Evolutionary conservation across 306 rosid species (phyloP).

Genomic region (Cyamopsis tetragonoloba): DNA sequence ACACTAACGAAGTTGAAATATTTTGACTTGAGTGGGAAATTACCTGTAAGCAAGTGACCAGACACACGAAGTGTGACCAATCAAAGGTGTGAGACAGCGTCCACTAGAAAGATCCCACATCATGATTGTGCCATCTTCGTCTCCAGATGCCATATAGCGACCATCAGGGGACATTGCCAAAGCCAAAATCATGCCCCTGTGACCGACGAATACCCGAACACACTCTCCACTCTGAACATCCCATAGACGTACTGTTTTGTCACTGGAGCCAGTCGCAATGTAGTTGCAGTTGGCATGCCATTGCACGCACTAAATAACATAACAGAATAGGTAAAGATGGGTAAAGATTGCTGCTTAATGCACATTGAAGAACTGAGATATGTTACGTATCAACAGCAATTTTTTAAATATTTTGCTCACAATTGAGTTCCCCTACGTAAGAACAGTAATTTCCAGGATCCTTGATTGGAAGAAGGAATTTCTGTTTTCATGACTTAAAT

Average conservation of each 20-base stretch:
- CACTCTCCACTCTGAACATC: constrained; percentile 97
- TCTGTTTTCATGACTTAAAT: neutral
- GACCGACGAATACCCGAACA: constrained; percentile 92
- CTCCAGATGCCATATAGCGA: constrained; percentile 90
- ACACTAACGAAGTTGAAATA: no score
- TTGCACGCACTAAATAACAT: constrained; percentile 68
- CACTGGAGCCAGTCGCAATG: constrained; percentile 95
- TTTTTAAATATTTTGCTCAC: neutral
- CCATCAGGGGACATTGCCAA: constrained; percentile 98
- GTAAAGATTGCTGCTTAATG: neutral
- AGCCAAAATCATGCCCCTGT: constrained; percentile 87
- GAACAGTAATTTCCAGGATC: neutral
- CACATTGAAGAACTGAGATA: neutral
- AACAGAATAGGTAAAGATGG: constrained; percentile 15
- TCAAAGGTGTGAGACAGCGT: constrained; percentile 76
- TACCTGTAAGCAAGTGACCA: constrained; percentile 97
- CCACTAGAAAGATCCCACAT: constrained; percentile 98
- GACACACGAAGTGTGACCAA: constrained; percentile 85
- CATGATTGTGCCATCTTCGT: constrained; percentile 95
- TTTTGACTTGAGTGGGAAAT: neutral
- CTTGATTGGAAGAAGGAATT: neutral
- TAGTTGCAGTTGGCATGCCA: constrained; percentile 99
- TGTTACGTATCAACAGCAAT: neutral
- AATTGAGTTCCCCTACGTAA: neutral
- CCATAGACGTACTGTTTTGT: constrained; percentile 93